phyloP scores from a whole-genome alignment of 768 basidiomycete species.

The Suillus sp. region DNA sequence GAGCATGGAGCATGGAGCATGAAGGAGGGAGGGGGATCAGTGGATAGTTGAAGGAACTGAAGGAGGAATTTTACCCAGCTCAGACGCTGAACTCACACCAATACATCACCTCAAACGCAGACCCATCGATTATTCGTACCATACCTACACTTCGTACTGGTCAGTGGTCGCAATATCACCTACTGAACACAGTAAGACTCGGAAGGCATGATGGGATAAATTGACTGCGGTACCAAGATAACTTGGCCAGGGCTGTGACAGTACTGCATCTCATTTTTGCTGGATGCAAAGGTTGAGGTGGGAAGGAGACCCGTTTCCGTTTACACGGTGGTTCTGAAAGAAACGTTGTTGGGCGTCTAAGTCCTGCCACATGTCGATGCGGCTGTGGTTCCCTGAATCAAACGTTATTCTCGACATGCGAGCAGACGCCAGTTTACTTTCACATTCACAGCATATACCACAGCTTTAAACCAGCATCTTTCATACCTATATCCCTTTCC shows the following conservation, averaged over 20 bases:
- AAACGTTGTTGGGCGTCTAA: slow-evolving; percentile 1
- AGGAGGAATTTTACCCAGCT: too few species aligned
- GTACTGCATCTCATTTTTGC: background rate
- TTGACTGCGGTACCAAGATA: background rate
- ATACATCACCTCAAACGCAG: too few species aligned
- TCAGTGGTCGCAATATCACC: too few species aligned
- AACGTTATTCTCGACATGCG: slow-evolving; percentile 1
- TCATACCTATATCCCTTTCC: background rate
- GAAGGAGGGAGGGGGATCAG: too few species aligned
- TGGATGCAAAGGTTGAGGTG: too few species aligned
- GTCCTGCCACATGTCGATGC: background rate
- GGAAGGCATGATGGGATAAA: background rate
- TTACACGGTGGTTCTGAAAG: background rate
- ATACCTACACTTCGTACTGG: too few species aligned
- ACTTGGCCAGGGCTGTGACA: background rate
- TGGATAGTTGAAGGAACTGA: too few species aligned
- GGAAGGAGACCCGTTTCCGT: background rate
- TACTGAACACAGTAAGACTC: background rate
- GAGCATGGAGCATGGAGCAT: too few species aligned
- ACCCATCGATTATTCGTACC: too few species aligned
- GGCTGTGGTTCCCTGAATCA: background rate
- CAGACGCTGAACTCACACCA: too few species aligned
- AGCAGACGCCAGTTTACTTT: background rate
- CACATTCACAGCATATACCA: slow-evolving; percentile 1
- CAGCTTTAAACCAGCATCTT: background rate